Percentiles rank a stretch among this genome's conserved stretches.
These are phyloP conservation scores for Mortierella hygrophila DNA, from an alignment of 192 early-diverging fungal genomes.

Conservation along the genomic window DNA sequence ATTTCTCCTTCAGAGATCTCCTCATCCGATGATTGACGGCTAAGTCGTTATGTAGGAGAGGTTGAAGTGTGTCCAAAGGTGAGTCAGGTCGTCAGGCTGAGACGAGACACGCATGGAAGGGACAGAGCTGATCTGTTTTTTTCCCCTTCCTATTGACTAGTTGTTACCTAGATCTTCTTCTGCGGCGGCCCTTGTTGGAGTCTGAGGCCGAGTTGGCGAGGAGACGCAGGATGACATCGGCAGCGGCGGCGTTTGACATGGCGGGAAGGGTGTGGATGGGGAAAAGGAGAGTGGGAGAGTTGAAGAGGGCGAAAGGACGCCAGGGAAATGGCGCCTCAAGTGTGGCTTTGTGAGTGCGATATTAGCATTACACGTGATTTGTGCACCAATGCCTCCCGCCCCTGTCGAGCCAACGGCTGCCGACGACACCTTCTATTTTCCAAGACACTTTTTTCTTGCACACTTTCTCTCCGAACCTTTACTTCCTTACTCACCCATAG, in stretches of 20 bases:
- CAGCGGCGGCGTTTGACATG: slow-evolving; percentile 43
- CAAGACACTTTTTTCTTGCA: not conserved
- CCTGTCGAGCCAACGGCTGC: not conserved
- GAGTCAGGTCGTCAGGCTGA: not conserved
- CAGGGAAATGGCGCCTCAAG: not conserved
- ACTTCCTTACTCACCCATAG: not conserved
- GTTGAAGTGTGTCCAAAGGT: not conserved
- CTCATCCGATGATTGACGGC: slow-evolving; percentile 49
- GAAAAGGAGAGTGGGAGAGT: not conserved
- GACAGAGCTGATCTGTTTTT: not conserved
- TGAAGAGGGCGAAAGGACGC: not conserved
- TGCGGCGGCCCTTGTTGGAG: slow-evolving; percentile 46
- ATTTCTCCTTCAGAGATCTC: slow-evolving; percentile 57
- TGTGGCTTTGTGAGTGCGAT: not conserved
- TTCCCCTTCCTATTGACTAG: not conserved
- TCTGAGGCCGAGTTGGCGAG: slow-evolving; percentile 40
- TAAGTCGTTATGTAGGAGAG: not conserved
- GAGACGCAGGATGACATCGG: slow-evolving; percentile 53
- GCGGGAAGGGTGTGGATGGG: not conserved
- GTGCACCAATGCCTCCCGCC: not conserved
- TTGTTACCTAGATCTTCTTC: slow-evolving; percentile 48
- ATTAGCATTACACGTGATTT: not conserved
- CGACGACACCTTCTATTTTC: not conserved
- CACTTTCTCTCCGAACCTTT: not conserved
- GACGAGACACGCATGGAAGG: not conserved